A percentile compares a stretch with the other conserved stretches of the same genome.
These are phyloP conservation scores for Sambucus nigra DNA, from an alignment of 129 eudicot species.

Conservation along the genomic window DNA sequence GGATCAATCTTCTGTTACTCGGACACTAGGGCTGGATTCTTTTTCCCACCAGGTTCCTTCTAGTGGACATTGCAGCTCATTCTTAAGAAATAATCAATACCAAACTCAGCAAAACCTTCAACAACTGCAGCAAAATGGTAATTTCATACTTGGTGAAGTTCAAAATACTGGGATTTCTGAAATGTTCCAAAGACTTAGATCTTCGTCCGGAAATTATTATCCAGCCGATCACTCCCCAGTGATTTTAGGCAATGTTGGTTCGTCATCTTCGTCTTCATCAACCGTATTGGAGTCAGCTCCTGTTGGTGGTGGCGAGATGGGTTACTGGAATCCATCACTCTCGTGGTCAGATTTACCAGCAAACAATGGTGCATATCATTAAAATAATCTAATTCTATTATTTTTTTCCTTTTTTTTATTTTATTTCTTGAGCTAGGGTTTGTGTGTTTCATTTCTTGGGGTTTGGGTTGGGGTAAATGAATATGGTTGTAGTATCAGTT, in stretches of 20 bases:
- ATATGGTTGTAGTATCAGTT: constrained; percentile 25
- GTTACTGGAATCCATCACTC: constrained; percentile 48
- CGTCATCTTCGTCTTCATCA: constrained; percentile 29
- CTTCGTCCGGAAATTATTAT: constrained; percentile 28
- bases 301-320: constrained; percentile 39
- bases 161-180: constrained; percentile 29
- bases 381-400: constrained; percentile 1
- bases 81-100: constrained; percentile 28
- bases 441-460: constrained; percentile 20
- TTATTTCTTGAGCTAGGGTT: constrained; percentile 38
- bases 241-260: constrained; percentile 32
- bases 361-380: constrained; percentile 64
- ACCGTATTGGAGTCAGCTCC: constrained; percentile 60
- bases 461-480: constrained; percentile 69
- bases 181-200: constrained; percentile 48
- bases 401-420: background rate
- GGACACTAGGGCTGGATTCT: constrained; percentile 36
- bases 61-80: too few relatives aligned
- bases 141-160: constrained; percentile 24
- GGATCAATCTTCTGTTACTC: constrained; percentile 9
- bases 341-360: constrained; percentile 63
- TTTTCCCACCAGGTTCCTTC: constrained; percentile 27
- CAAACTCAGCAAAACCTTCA: constrained; percentile 22
- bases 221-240: constrained; percentile 30
- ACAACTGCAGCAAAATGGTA: constrained; percentile 38